These are phyloP conservation scores for Fusarium musae DNA, from an alignment of 2,329 filamentous ascomycete species.

Conservation along the genomic window DNA sequence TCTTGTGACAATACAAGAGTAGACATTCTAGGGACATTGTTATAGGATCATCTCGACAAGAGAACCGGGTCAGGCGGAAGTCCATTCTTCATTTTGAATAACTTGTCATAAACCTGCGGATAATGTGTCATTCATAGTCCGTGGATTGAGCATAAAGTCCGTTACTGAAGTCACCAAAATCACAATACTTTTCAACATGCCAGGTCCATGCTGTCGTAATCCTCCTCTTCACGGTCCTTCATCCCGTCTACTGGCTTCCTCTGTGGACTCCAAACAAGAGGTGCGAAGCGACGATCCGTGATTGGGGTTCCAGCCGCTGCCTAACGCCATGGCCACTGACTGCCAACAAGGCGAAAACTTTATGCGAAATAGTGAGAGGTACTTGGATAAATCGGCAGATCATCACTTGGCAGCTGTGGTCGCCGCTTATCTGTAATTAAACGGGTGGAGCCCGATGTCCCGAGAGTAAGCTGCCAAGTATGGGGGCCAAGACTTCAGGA, in stretches of 20 bases:
- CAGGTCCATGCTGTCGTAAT: fast-evolving
- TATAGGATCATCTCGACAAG: fast-evolving
- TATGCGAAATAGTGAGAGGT: fast-evolving
- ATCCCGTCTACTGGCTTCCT: too few species aligned
- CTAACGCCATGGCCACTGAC: background rate
- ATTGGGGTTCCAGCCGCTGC: too few species aligned
- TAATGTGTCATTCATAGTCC: too few species aligned
- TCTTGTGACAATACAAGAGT: background rate
- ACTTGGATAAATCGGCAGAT: background rate
- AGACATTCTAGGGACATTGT: fast-evolving
- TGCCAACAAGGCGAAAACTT: fast-evolving
- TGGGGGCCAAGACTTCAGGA: background rate
- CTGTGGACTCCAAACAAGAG: too few species aligned
- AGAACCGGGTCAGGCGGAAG: background rate
- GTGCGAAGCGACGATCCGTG: background rate
- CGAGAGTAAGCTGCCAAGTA: background rate
- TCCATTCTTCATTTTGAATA: background rate
- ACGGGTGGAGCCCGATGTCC: slow-evolving; percentile 4
- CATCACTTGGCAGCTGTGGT: background rate
- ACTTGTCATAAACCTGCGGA: too few species aligned
- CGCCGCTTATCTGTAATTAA: slow-evolving; percentile 12
- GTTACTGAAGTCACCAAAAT: too few species aligned
- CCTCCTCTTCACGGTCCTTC: too few species aligned
- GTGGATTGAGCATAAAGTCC: too few species aligned
- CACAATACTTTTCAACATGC: too few species aligned